Base-by-base conservation (phyloP, 768 basidiomycete species). In the Mycena galericulata region DNA sequence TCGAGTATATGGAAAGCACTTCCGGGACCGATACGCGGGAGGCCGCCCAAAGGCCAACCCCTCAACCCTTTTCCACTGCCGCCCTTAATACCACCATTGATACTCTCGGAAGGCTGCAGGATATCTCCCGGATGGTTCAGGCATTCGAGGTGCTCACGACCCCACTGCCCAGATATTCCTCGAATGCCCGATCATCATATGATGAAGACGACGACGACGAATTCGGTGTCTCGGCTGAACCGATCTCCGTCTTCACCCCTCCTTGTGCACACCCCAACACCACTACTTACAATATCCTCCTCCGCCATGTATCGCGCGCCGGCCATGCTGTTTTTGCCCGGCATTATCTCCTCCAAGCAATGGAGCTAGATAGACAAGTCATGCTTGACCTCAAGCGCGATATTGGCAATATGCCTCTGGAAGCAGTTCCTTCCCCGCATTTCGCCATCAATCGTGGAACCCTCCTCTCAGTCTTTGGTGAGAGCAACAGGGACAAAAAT, bases 61-160 rank as follows among this genome's bases (percentile, higher is more conserved):
- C 82, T 29, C 83, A 85, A 22, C 85, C 83, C 4, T 86, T 92
- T 71, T 88, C 91, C 18, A 90, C 88, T 9, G 76, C 86, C 22
- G 88, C 91, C 2, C 86, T 96, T 43, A 93, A 94, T 78, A 91
- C 89, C 20, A 88, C 88, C 50, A 79, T 96, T 69, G 91, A 93
- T 64, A 84, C 90, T 73, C 85, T 94, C 11, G 93, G 92, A 17
- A 84, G 85, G 11, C 73, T 84, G 20, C 85, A 88, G 15, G 79
- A 89, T 59, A 77, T 92, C 41, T 88, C 91, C 5, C 89, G 87
- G 71, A 85, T 95, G 75, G 85, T 95, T 7, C 88, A 89, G 73
- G 85, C 90, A 1, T 95, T 94, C 73, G 94, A 95, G 72, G 89
- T 92, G 30, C 87, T 94, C 65, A 93, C 93, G 0, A 85, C 89